A percentile compares a stretch with the other conserved stretches of the same genome.
Conservation (phyloP, 2,329 filamentous ascomycete species). For the Cytospora schulzeri region DNA sequence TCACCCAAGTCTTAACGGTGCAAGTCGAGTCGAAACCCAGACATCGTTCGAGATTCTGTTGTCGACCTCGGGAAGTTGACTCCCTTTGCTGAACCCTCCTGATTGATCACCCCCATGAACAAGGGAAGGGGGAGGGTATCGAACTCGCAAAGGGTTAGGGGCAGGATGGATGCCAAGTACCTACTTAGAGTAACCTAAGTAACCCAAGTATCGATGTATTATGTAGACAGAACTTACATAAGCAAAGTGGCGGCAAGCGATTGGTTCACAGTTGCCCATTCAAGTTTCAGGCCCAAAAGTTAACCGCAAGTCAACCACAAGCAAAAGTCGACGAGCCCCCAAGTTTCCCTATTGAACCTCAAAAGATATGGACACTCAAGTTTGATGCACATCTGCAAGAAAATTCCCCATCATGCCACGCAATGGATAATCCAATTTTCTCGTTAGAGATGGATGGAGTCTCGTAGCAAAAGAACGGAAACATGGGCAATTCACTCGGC, state of each 20-base stretch:
- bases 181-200: too few species aligned
- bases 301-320: slow-evolving; percentile 13
- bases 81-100: too few species aligned
- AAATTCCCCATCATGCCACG: background rate
- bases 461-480: background rate
- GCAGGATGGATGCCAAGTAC: too few species aligned
- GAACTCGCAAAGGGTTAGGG: background rate
- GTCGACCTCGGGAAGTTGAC: too few species aligned
- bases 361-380: background rate
- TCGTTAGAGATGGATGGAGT: background rate
- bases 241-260: background rate
- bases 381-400: background rate
- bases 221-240: too few species aligned
- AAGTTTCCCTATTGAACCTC: background rate
- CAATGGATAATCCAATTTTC: background rate
- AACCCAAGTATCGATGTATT: too few species aligned
- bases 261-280: slow-evolving; percentile 16
- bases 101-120: too few species aligned
- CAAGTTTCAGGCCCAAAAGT: slow-evolving; percentile 22
- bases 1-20: too few species aligned
- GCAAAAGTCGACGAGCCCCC: too few species aligned
- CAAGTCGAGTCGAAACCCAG: too few species aligned
- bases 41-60: too few species aligned
- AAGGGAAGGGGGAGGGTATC: background rate
- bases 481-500: background rate